phyloP scores from a whole-genome alignment of 495 filamentous ascomycete genomes.

The Aspergillus sclerotioniger region DNA sequence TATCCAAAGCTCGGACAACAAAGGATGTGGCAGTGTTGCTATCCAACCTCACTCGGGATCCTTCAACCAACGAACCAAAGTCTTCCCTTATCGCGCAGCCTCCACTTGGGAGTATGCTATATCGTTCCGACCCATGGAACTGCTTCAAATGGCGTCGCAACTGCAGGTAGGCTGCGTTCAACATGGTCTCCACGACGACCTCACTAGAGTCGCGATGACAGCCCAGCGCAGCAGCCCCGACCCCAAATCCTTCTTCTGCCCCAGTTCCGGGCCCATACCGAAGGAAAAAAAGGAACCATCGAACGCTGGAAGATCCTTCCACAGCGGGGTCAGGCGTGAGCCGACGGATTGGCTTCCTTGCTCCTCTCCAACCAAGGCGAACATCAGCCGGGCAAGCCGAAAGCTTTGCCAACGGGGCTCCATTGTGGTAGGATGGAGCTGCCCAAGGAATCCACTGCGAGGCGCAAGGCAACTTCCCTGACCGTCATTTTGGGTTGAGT shows the following conservation, averaged over 20 bases:
- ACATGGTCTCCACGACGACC: conserved; percentile 1
- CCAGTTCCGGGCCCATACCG: background rate
- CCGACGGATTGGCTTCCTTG: background rate
- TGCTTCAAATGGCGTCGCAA: background rate
- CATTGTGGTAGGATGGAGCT: background rate
- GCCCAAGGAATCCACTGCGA: background rate
- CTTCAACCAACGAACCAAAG: conserved; percentile 2
- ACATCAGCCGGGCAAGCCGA: conserved; percentile 4
- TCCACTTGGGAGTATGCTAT: background rate
- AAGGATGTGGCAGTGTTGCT: conserved; percentile 6
- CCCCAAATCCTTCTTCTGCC: conserved; percentile 4
- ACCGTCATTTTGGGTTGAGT: background rate
- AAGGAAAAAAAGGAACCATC: background rate
- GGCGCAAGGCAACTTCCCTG: conserved; percentile 1
- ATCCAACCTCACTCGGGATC: conserved; percentile 1
- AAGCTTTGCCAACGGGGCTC: background rate
- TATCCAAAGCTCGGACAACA: conserved; percentile 6
- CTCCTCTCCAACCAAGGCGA: conserved; percentile 1
- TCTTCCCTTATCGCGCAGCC: background rate
- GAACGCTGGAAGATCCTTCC: background rate
- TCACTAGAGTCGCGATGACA: background rate
- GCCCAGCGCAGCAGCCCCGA: background rate
- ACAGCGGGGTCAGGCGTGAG: background rate
- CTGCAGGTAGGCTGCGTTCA: background rate
- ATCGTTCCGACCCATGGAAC: background rate